Conservation (phyloP, 352 stramenopile genomes). For the Phytophthora rubi region DNA sequence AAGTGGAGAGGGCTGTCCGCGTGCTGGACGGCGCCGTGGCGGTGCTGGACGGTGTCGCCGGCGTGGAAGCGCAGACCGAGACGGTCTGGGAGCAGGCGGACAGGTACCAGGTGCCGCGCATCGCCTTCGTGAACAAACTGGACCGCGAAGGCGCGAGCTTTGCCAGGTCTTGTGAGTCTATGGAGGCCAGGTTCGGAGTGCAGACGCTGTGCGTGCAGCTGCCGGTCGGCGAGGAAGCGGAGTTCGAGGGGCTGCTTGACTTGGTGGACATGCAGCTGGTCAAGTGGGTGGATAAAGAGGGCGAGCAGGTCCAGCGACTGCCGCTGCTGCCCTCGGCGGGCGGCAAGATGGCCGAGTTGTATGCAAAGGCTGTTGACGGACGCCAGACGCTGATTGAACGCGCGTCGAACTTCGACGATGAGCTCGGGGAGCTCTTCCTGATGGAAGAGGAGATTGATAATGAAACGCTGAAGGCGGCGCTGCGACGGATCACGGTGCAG, state of each 20-base stretch:
- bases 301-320: slow-evolving; percentile 56
- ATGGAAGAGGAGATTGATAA: slow-evolving; percentile 69
- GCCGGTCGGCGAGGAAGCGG: slow-evolving; percentile 64
- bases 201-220: slow-evolving; percentile 71
- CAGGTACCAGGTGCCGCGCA: slow-evolving; percentile 84
- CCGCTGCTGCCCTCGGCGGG: slow-evolving; percentile 48
- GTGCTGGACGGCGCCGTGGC: slow-evolving; percentile 98
- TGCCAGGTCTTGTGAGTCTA: slow-evolving; percentile 82
- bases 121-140: slow-evolving; percentile 98
- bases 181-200: slow-evolving; percentile 67
- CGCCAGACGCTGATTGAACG: slow-evolving; percentile 70
- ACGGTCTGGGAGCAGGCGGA: slow-evolving; percentile 87
- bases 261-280: slow-evolving; percentile 75
- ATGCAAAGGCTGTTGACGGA: slow-evolving; percentile 42
- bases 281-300: slow-evolving; percentile 68
- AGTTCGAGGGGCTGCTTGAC: slow-evolving; percentile 73
- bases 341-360: slow-evolving; percentile 64
- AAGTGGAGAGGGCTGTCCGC: slow-evolving; percentile 97
- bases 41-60: slow-evolving; percentile 97
- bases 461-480: slow-evolving; percentile 52
- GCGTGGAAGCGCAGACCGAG: slow-evolving; percentile 93
- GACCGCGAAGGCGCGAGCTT: slow-evolving; percentile 96
- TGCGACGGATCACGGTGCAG: slow-evolving; percentile 70
- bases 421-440: slow-evolving; percentile 75
- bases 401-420: slow-evolving; percentile 75